A percentile compares a stretch with the other conserved stretches of the same genome.
Evolutionary conservation across 805 yeast species (phyloP).

Genomic region (Pichia ethanolica): DNA sequence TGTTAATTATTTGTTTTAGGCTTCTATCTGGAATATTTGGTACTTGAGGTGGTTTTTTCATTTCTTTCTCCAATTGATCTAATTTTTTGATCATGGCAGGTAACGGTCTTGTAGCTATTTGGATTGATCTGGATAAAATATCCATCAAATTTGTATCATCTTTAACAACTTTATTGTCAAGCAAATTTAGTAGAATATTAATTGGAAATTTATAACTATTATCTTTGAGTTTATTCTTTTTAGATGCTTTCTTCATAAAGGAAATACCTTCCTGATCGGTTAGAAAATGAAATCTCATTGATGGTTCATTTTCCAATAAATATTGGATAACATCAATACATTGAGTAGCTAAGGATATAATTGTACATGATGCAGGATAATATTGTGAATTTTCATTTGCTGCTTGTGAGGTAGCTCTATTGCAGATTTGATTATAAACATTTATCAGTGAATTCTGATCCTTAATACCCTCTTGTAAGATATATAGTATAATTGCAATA

Average conservation of each 20-base stretch:
- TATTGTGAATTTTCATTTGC: neutral
- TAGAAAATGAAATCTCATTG: slow-evolving; percentile 65
- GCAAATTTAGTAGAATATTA: slow-evolving; percentile 54
- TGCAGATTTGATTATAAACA: slow-evolving; percentile 50
- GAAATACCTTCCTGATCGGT: slow-evolving; percentile 62
- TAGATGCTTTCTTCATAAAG: slow-evolving; percentile 31
- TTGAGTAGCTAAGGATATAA: slow-evolving; percentile 68
- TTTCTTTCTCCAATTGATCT: slow-evolving; percentile 23
- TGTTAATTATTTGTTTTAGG: slow-evolving; percentile 54
- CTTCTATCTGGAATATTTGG: slow-evolving; percentile 61
- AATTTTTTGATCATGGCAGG: slow-evolving; percentile 39
- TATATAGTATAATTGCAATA: slow-evolving; percentile 55
- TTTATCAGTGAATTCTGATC: slow-evolving; percentile 56
- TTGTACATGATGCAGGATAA: slow-evolving; percentile 45
- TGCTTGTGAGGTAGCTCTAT: slow-evolving; percentile 31
- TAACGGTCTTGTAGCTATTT: slow-evolving; percentile 69
- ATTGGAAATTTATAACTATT: slow-evolving; percentile 60
- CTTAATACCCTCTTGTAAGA: slow-evolving; percentile 67
- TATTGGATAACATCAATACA: slow-evolving; percentile 67
- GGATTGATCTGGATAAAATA: slow-evolving; percentile 63
- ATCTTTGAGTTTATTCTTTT: slow-evolving; percentile 30
- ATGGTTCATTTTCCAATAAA: slow-evolving; percentile 58
- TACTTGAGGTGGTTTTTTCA: slow-evolving; percentile 29
- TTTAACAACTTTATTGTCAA: slow-evolving; percentile 56
- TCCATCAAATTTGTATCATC: slow-evolving; percentile 76